A percentile compares a stretch with the other conserved stretches of the same genome.
These are phyloP conservation scores for Stentor coeruleus DNA, from an alignment of 73 alveolate genomes.

Conservation along the genomic window DNA sequence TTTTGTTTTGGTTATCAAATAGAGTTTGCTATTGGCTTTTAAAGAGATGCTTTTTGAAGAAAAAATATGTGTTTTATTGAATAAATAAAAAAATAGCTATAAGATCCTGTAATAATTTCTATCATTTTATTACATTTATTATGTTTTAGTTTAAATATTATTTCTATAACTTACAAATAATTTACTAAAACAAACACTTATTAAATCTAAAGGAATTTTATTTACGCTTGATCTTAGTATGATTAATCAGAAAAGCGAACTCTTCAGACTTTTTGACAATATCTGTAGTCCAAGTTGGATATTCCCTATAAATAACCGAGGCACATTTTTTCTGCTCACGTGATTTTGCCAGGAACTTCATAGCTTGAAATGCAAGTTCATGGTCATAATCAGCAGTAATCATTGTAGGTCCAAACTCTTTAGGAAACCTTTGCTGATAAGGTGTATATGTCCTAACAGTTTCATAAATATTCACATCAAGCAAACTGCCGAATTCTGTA, in stretches of 20 bases:
- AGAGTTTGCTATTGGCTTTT: too few species aligned
- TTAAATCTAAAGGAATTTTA: neutral
- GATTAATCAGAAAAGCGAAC: neutral
- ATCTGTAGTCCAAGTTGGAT: slow-evolving; percentile 21
- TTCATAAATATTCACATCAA: neutral
- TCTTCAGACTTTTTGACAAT: slow-evolving; percentile 18
- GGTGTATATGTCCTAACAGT: neutral
- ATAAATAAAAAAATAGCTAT: too few species aligned
- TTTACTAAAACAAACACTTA: too few species aligned
- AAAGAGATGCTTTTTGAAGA: too few species aligned
- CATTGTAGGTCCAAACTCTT: neutral
- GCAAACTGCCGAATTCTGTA: neutral
- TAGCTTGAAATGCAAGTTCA: neutral
- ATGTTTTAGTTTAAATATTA: too few species aligned
- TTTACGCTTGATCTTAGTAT: neutral
- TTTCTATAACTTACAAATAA: too few species aligned
- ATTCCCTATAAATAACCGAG: neutral
- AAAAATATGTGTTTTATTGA: too few species aligned
- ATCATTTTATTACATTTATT: too few species aligned
- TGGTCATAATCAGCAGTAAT: slow-evolving; percentile 7
- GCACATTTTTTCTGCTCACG: neutral
- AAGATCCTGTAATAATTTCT: too few species aligned
- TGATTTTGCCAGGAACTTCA: slow-evolving; percentile 4
- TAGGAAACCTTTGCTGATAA: neutral
- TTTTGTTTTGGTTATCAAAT: too few species aligned